Base-by-base conservation (phyloP, 768 basidiomycete species). In the Suillus plorans region DNA sequence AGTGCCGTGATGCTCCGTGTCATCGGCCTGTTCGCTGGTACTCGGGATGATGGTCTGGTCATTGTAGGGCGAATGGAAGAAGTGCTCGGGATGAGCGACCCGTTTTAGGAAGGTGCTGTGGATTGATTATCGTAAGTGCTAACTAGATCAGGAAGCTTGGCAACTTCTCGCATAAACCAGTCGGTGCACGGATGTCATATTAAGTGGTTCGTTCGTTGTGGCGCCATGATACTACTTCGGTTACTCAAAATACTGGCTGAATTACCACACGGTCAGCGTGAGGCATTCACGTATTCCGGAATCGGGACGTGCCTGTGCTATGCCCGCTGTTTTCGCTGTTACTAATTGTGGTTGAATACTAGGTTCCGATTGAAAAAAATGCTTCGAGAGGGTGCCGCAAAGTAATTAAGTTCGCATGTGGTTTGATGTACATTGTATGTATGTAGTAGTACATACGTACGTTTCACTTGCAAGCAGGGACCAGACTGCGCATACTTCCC, bases 81-180 rank as follows among this genome's bases (percentile, higher is more conserved):
- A 31, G 50, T 6, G 31, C 31, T 31, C 31, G 31, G 31, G 31
- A 37, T 67, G 69, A 66, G 65, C 42, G 7, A 59, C 25, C 72
- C 68, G 14, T 1, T 67, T 77, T 77, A 71, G 71, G 74, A 76
- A 75, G 69, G 76, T 77, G 18, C 69, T 72, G 75, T 77, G 61
- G 60, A 68, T 60, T 62, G 28, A n/a, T 31, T 31, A 31, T 31
- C 31, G 31, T 31, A 31, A 31, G 31, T 1, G 31, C 31, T 31
- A 31, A 31, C 31, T 31, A 6, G 31, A 31, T 31, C 31, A 5
- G 31, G 31, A 31, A 31, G 5, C 31, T 31, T 31, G 31, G 31
- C 31, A 28, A 6, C 31, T 31, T 31, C 31, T 31, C 39, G 58
- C 45, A 39, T 57, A 12, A 36, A 56, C 20, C 18, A 41, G 39